phyloP scores from a whole-genome alignment of 164 flowering plant species.

The Hamamelis virginiana region DNA sequence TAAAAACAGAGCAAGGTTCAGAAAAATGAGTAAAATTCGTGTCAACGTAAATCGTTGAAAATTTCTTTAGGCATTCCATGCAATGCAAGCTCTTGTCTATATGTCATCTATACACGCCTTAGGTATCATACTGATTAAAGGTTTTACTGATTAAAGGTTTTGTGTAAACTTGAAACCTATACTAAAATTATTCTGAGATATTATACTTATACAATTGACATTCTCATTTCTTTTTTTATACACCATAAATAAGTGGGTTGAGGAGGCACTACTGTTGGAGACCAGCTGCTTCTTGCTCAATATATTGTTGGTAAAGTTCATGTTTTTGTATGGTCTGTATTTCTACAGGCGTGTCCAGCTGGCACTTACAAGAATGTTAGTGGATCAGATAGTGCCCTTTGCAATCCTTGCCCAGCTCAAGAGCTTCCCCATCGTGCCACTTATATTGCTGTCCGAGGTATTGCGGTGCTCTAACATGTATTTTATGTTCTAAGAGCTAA shows the following conservation, averaged over 20 bases:
- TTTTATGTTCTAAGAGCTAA: not conserved
- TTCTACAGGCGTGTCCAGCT: slow-evolving; percentile 84
- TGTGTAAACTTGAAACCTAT: no score
- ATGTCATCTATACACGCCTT: no score
- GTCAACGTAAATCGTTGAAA: no score
- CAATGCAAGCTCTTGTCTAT: no score
- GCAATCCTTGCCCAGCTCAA: slow-evolving; percentile 65
- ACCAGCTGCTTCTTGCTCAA: not conserved
- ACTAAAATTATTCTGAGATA: no score
- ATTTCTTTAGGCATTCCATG: no score
- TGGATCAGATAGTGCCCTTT: slow-evolving; percentile 79
- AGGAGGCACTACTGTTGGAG: not conserved
- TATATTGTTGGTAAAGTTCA: not conserved
- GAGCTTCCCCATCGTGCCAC: slow-evolving; percentile 91
- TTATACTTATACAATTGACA: no score
- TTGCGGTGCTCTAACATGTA: not conserved
- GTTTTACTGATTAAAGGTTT: no score
- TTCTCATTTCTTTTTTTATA: no score
- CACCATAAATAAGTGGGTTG: not conserved
- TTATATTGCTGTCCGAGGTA: slow-evolving; percentile 84
- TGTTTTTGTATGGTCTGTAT: not conserved
- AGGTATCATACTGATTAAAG: no score
- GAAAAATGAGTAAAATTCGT: no score
- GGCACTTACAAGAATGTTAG: slow-evolving; percentile 90
- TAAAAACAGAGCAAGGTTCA: no score